Percentiles rank a stretch among this genome's conserved stretches.
Conservation (phyloP, 805 yeast genomes). For the Ogataea ganodermae region DNA sequence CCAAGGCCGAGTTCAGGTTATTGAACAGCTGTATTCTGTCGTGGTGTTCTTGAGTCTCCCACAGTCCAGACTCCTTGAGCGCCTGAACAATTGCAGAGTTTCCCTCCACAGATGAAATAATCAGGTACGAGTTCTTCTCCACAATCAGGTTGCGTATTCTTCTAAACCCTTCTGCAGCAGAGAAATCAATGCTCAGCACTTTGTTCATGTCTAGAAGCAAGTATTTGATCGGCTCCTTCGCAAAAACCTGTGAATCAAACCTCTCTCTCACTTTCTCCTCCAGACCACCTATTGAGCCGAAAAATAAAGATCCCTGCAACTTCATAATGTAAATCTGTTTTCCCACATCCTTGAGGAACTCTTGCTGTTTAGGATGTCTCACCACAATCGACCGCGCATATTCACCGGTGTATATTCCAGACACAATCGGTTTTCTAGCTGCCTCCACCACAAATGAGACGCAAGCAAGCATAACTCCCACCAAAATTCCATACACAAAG, state of each 20-base stretch:
- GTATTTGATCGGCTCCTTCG: constrained; percentile 68
- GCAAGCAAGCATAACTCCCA: constrained; percentile 89
- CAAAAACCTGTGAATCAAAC: constrained; percentile 56
- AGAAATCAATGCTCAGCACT: constrained; percentile 81
- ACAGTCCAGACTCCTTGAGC: constrained; percentile 79
- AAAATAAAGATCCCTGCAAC: constrained; percentile 85
- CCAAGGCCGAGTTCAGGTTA: constrained; percentile 83
- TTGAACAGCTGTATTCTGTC: constrained; percentile 63
- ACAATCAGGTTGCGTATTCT: constrained; percentile 77
- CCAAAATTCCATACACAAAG: constrained; percentile 88
- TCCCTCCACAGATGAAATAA: constrained; percentile 75
- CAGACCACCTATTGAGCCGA: constrained; percentile 93
- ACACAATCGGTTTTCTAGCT: constrained; percentile 77
- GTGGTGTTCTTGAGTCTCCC: constrained; percentile 52
- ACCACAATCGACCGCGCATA: constrained; percentile 90
- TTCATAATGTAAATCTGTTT: constrained; percentile 87
- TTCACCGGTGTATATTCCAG: constrained; percentile 81
- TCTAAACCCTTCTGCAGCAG: constrained; percentile 95
- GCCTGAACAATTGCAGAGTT: constrained; percentile 68
- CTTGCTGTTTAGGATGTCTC: constrained; percentile 86
- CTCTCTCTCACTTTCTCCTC: constrained; percentile 71
- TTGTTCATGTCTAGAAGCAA: constrained; percentile 82
- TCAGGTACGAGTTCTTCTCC: constrained; percentile 67
- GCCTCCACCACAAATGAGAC: constrained; percentile 94
- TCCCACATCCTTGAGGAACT: constrained; percentile 81